Conservation (phyloP, 179 eudicot genomes). For the Pouteria campechiana region DNA sequence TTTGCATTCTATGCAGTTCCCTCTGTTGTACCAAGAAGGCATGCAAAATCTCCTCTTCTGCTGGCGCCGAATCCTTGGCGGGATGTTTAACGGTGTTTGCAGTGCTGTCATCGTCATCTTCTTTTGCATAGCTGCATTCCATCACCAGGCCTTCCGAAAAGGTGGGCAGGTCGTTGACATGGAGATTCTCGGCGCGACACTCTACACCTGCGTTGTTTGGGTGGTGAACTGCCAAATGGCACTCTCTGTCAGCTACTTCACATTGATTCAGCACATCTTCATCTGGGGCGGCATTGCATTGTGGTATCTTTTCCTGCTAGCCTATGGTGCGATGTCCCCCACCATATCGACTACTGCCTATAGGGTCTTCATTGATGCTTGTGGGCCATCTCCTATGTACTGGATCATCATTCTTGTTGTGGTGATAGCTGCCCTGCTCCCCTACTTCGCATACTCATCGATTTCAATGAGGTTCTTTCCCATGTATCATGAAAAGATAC, state of each 20-base stretch:
- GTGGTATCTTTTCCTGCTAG: slow-evolving; percentile 62
- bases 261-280: slow-evolving; percentile 63
- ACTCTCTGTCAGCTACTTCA: slow-evolving; percentile 75
- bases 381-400: slow-evolving; percentile 44
- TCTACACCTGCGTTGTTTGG: slow-evolving; percentile 82
- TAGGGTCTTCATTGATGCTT: slow-evolving; percentile 47
- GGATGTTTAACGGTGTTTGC: slow-evolving; percentile 81
- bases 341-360: slow-evolving; percentile 54
- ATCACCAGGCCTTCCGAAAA: slow-evolving; percentile 30
- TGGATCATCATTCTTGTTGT: slow-evolving; percentile 49
- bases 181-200: slow-evolving; percentile 61
- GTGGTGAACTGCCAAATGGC: slow-evolving; percentile 89
- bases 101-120: slow-evolving; percentile 55
- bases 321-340: slow-evolving; percentile 51
- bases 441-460: slow-evolving; percentile 44
- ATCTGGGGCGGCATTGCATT: slow-evolving; percentile 78
- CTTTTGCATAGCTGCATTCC: slow-evolving; percentile 44
- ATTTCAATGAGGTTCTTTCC: slow-evolving; percentile 75
- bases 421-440: slow-evolving; percentile 52
- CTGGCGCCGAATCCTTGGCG: slow-evolving; percentile 72
- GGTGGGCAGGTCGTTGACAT: slow-evolving; percentile 44
- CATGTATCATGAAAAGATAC: slow-evolving; percentile 81
- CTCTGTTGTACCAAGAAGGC: slow-evolving; percentile 89
- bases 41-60: slow-evolving; percentile 81
- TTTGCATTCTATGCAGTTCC: slow-evolving; percentile 38